A percentile compares a stretch with the other conserved stretches of the same genome.
These are phyloP conservation scores for Albatrellus sp. DNA, from an alignment of 1,284 basidiomycete genomes.

Conservation along the genomic window DNA sequence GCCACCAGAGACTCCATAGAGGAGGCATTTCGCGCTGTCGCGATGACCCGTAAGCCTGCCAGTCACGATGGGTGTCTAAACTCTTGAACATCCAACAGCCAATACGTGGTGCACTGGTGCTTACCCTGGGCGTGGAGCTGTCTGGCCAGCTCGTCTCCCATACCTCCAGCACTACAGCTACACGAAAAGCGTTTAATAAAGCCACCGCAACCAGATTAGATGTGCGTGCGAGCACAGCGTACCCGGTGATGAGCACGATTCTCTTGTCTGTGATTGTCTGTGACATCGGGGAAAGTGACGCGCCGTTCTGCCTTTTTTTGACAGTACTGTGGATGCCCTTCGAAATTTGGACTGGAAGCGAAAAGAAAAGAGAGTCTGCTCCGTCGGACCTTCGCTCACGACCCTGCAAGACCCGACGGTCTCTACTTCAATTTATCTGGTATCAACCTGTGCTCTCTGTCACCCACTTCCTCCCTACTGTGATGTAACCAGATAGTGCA, in stretches of 20 bases:
- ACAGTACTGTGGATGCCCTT: too few species aligned
- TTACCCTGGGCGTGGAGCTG: not conserved
- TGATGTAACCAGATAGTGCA: too few species aligned
- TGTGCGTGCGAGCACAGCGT: not conserved
- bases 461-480: too few species aligned
- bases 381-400: too few species aligned
- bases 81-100: not conserved
- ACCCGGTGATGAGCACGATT: not conserved
- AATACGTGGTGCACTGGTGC: not conserved
- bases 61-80: not conserved
- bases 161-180: not conserved
- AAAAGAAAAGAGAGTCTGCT: too few species aligned
- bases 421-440: too few species aligned
- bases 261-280: too few species aligned
- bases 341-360: too few species aligned
- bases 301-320: too few species aligned
- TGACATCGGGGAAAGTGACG: too few species aligned
- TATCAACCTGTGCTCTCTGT: too few species aligned
- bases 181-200: not conserved
- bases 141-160: not conserved
- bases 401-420: too few species aligned
- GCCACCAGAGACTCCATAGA: constrained; percentile 14
- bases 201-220: not conserved
- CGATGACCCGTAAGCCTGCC: constrained; percentile 20
- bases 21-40: constrained; percentile 17